Conservation (phyloP, 108 stramenopile species). For the Skeletonema potamos region DNA sequence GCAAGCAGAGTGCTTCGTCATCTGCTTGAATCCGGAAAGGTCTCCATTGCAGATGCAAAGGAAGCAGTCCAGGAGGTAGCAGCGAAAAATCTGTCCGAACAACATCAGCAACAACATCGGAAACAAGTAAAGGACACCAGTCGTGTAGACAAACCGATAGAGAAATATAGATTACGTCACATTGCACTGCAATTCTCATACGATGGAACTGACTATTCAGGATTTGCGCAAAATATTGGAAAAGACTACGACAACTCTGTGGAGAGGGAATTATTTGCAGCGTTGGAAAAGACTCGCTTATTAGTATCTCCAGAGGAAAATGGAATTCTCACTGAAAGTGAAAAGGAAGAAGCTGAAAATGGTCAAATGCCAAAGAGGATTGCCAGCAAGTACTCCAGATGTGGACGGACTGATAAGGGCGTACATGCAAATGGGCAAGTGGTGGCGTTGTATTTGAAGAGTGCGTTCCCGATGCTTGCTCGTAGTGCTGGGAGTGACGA, state of each 20-base stretch:
- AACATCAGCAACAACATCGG: background rate
- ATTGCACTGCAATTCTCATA: slow-evolving; percentile 89
- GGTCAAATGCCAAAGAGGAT: slow-evolving; percentile 12
- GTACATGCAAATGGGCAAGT: slow-evolving; percentile 86
- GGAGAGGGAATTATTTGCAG: slow-evolving; percentile 84
- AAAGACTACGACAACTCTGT: slow-evolving; percentile 74
- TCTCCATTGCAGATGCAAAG: slow-evolving; percentile 18
- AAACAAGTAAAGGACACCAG: background rate
- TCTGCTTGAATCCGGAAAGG: slow-evolving; percentile 20
- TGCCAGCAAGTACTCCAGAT: slow-evolving; percentile 82
- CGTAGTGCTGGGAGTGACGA: slow-evolving; percentile 30
- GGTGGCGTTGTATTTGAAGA: slow-evolving; percentile 82
- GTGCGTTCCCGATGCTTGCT: slow-evolving; percentile 62
- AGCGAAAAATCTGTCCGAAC: background rate
- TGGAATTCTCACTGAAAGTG: slow-evolving; percentile 3
- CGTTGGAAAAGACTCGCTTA: slow-evolving; percentile 73
- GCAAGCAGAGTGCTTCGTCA: slow-evolving; percentile 7
- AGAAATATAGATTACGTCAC: slow-evolving; percentile 59
- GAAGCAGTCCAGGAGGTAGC: background rate
- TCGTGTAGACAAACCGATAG: background rate
- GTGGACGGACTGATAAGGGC: slow-evolving; percentile 88
- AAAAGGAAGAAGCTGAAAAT: background rate
- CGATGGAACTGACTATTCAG: slow-evolving; percentile 83
- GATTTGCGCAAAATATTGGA: slow-evolving; percentile 84
- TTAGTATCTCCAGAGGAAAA: slow-evolving; percentile 50